Percentiles rank a stretch among this genome's conserved stretches.
Conservation (phyloP, 768 basidiomycete genomes). For the Amanita phalloides region DNA sequence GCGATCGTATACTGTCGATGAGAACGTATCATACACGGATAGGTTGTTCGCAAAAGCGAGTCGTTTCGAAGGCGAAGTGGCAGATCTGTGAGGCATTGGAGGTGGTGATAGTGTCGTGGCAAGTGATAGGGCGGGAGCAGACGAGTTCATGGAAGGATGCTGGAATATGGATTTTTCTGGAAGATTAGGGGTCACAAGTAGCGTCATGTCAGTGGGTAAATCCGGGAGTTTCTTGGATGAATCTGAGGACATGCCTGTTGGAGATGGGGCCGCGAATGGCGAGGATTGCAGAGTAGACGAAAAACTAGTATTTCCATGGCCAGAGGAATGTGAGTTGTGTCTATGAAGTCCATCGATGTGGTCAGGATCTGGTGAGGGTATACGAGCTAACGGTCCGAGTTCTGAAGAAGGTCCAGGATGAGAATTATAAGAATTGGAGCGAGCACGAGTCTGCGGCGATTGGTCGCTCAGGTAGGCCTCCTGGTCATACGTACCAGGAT, state of each 20-base stretch:
- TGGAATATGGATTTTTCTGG: constrained; percentile 55
- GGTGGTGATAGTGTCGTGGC: constrained; percentile 37
- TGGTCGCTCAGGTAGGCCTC: constrained; percentile 39
- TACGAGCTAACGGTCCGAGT: constrained; percentile 68
- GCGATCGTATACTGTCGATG: constrained; percentile 82
- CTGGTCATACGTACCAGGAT: constrained; percentile 62
- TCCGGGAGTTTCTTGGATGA: constrained; percentile 29
- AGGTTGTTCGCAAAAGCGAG: constrained; percentile 87
- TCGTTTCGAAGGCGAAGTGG: constrained; percentile 59
- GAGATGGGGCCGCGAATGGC: constrained; percentile 38
- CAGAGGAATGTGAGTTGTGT: constrained; percentile 47
- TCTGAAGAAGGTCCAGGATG: constrained; percentile 38
- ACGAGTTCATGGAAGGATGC: constrained; percentile 78
- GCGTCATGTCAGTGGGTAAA: constrained; percentile 23
- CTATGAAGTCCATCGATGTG: constrained; percentile 81
- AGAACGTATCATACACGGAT: constrained; percentile 96
- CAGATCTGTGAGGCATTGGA: constrained; percentile 59
- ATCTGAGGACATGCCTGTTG: constrained; percentile 19
- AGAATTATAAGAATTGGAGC: constrained; percentile 76
- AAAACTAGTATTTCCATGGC: constrained; percentile 21
- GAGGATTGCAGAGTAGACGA: constrained; percentile 51
- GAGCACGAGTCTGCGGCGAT: constrained; percentile 38
- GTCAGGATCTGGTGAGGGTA: constrained; percentile 77
- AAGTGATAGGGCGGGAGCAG: constrained; percentile 74
- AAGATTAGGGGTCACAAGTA: constrained; percentile 22